A percentile compares a stretch with the other conserved stretches of the same genome.
Evolutionary conservation across 2,329 filamentous ascomycete species (phyloP).

Genomic region (Epichloe festucae): DNA sequence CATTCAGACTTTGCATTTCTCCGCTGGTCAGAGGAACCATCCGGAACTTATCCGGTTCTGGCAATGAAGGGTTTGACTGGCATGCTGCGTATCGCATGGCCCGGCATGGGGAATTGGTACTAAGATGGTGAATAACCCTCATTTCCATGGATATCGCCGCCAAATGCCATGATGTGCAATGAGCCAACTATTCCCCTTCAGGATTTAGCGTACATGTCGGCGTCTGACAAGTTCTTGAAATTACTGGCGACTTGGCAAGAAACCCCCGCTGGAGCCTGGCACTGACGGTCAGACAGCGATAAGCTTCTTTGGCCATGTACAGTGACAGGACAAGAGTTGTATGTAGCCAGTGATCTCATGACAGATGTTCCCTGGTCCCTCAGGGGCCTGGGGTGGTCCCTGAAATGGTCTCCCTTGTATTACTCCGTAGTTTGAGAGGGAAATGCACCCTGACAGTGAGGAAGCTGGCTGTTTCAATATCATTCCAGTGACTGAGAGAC

Average conservation of each 20-base stretch:
- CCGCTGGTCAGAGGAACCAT: not conserved
- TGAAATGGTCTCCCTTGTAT: no score
- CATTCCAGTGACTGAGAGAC: no score
- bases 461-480: not conserved
- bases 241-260: no score
- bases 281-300: no score
- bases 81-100: not conserved
- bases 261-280: not conserved
- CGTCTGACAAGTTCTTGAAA: no score
- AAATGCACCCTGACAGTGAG: not conserved
- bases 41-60: not conserved
- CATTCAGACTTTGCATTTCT: no score
- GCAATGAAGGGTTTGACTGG: not conserved
- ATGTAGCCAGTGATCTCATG: slow-evolving; percentile 5
- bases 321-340: no score
- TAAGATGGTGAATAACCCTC: not conserved
- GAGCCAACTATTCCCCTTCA: not conserved
- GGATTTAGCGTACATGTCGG: not conserved
- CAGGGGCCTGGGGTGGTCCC: not conserved
- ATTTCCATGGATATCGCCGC: not conserved
- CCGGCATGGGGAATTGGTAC: not conserved
- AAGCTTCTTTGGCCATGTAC: not conserved
- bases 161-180: not conserved
- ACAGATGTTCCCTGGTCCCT: not conserved
- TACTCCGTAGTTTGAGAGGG: not conserved